Base-by-base conservation (phyloP, 164 flowering plant species). In the Aristolochia californica region DNA sequence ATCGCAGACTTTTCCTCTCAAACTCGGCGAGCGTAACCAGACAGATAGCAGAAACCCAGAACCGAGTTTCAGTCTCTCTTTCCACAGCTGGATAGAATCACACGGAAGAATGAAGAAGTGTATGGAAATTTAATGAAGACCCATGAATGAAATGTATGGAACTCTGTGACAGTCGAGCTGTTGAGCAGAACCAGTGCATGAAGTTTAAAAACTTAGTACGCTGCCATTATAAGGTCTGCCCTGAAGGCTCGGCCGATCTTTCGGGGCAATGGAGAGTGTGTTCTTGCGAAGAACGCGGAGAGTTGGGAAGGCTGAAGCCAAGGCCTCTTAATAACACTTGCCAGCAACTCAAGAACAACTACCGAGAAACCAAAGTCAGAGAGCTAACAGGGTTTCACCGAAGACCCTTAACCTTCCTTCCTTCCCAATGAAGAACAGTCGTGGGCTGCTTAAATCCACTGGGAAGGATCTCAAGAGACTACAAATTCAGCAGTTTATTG, bases 171-270 rank as follows among this genome's bases (percentile, higher is more conserved):
- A 14, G 30, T 24, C 23, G 13, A 43, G 44, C 30, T 43, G 27
- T 52, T 52, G 34, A 27, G 28, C 23, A 61, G 53, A 25, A 24
- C 47, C 24, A 59, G 55, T n/a, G 16, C 22, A 47, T 43, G 62
- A 24, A 24, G 23, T 24, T 58, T 30, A 20, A 62, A 47, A 45
- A 62, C 53, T 26, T 59, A 61, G 61, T 67, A 57, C 43, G 20
- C 5, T 75, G 75, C 47, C 75, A 83, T 69, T 80, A 77, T 79
- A 83, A 72, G 75, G 75, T 8, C 77, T 74, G 70, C 67, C 72
- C 91, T 89, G 82, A 79, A 78, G 78, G 70, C 75, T 82, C 74
- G 73, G 94, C 91, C 87, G 83, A 66, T 77, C 74, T 85, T 90
- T 77, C 64, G 59, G 84, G 78, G 74, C 75, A 70, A 75, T 51